A percentile compares a stretch with the other conserved stretches of the same genome.
Conservation (phyloP, 768 basidiomycete species). For the Suillus plorans region DNA sequence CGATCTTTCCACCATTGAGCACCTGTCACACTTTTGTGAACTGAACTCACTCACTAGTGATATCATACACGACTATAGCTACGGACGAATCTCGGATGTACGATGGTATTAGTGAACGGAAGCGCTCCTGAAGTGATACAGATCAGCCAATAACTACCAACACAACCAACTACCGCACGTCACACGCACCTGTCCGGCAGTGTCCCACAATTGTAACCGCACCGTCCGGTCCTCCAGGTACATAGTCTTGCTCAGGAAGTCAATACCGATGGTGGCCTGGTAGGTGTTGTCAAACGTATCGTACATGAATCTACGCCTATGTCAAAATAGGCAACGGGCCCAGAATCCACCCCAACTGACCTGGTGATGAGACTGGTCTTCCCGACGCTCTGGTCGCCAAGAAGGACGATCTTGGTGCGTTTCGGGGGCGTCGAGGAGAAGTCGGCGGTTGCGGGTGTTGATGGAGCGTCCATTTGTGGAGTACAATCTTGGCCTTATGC, state of each 20-base stretch:
- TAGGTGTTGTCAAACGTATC: conserved; percentile 99
- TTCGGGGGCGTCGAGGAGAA: conserved; percentile 89
- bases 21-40: conserved; percentile 4
- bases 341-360: conserved; percentile 39
- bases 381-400: conserved; percentile 97
- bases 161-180: not conserved
- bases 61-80: conserved; percentile 98
- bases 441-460: conserved; percentile 75
- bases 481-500: not conserved
- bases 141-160: conserved; percentile 4
- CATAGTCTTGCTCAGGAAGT: conserved; percentile 99
- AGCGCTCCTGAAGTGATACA: conserved; percentile 71
- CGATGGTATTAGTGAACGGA: conserved; percentile 94
- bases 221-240: conserved; percentile 99
- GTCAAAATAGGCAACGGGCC: not conserved
- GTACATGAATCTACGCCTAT: conserved; percentile 82
- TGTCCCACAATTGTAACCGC: conserved; percentile 97
- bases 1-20: conserved; percentile 57
- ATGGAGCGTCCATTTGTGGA: conserved; percentile 45
- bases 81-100: conserved; percentile 99
- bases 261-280: conserved; percentile 96
- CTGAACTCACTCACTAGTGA: conserved; percentile 73
- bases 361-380: conserved; percentile 99
- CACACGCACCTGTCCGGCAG: conserved; percentile 80
- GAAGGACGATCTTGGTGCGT: conserved; percentile 93